Evolutionary conservation across 495 filamentous ascomycete genomes (phyloP), one percentile per base, ranked within the genome.

Genomic region (Mycothermus thermophilus): DNA sequence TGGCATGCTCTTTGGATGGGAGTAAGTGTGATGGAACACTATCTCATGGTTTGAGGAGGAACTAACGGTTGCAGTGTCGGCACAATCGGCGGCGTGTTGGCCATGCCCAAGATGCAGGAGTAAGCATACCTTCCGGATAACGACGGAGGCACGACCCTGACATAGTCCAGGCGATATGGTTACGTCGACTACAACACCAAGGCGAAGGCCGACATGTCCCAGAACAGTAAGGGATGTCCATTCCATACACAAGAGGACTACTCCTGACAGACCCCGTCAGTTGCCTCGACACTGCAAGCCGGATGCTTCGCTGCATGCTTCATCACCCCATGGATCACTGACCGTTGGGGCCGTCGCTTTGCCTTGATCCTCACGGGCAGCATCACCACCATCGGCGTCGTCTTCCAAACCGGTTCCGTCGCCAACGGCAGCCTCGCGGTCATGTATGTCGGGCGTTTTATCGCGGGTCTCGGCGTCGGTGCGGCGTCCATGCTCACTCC

Each of bases 291-390:
- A 1, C 55, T 85, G 5, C 73, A 77, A 49, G 70, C 63, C 5
- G 74, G 74, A 21, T 75, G 71, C 46, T 75, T 83, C 46, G 64
- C 72, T 19, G 80, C 77, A 19, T 71, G 77, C 31, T 62, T 85
- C 42, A 16, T 50, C 39, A 42, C 46, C 14, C 63, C 64, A 28
- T 67, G 58, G 31, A 47, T 71, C 12, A 71, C 76, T 0, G 76
- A 79, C 40, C 55, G 53, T 43, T 74, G 45, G 42, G 75, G 76
- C 6, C 22, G 30, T 1, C 10, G 30, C n/a, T 32, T 16, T 16
- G 30, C 30, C 8, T 45, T 68, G 14, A 50, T 66, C 18, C 47
- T 37, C 27, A 52, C 61, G 17, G 49, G 59, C 17, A 28, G 48
- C 3, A 50, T 66, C 19, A 63, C 63, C 18, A 43, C 60, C 9